Conservation (phyloP, 2,329 filamentous ascomycete genomes). For the Cryphonectria parasitica region DNA sequence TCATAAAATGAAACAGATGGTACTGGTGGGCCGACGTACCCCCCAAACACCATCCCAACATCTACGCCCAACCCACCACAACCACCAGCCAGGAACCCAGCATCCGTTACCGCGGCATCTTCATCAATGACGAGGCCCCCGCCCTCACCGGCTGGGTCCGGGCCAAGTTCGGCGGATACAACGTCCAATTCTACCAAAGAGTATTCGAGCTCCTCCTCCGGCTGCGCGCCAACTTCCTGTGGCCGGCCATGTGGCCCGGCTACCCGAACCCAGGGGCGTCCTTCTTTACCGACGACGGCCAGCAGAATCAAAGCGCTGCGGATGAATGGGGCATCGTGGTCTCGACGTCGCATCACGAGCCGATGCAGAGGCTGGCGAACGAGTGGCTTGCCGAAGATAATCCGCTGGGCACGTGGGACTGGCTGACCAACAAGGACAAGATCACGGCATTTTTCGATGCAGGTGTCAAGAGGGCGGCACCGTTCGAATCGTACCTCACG, state of each 20-base stretch:
- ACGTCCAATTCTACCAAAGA: constrained; percentile 61
- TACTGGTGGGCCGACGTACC: constrained; percentile 65
- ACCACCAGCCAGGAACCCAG: constrained; percentile 57
- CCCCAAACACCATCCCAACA: constrained; percentile 48
- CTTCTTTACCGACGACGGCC: constrained; percentile 65
- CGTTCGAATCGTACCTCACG: constrained; percentile 63
- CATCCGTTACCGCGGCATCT: constrained; percentile 64
- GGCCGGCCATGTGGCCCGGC: constrained; percentile 68
- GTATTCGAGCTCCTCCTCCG: constrained; percentile 67
- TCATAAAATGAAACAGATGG: constrained; percentile 40
- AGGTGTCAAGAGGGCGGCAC: constrained; percentile 57
- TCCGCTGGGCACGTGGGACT: constrained; percentile 60
- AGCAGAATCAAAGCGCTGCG: constrained; percentile 58
- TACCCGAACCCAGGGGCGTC: constrained; percentile 53
- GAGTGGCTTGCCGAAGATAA: constrained; percentile 44
- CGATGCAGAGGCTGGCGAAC: constrained; percentile 63
- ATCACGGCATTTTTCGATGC: constrained; percentile 61
- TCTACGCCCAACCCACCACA: constrained; percentile 53
- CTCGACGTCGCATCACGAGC: constrained; percentile 68
- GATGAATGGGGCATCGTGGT: constrained; percentile 68
- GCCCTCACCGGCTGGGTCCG: constrained; percentile 43
- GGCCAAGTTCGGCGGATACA: constrained; percentile 33
- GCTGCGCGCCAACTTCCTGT: constrained; percentile 66
- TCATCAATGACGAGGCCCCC: constrained; percentile 67
- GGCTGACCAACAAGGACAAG: constrained; percentile 58